Evolutionary conservation across 2,329 filamentous ascomycete genomes (phyloP), one percentile per base, ranked within the genome.

Genomic region (Xylariaceae sp.): DNA sequence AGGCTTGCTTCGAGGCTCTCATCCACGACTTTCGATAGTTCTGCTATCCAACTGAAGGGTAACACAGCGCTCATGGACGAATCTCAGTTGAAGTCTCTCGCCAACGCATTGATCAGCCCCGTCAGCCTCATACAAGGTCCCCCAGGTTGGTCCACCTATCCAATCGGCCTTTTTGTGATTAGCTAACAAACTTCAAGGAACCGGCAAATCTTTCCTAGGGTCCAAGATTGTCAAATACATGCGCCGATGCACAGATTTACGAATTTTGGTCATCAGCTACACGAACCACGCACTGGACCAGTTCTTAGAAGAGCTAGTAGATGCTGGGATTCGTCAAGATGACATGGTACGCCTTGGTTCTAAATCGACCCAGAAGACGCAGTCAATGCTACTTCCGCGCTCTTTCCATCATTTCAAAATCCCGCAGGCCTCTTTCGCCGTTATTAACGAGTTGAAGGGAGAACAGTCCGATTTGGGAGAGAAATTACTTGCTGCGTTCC

Each of bases 201-300:
- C 83, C 0, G 85, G 85, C 2, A 89, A 89, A 48, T 86, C 82
- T 0, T 87, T 86, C 50, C 73, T 86, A 3, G 85, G 85, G 0
- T 78, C 83, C 0, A 61, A 83, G 2, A 64, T 81, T 1, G 73
- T 76, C 0, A 79, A 80, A 38, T 57, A 67, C 0, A 55, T 88
- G 0, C 60, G 78, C 17, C 53, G 73, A 1, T 51, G 67, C 7
- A 76, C 73, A 0, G 17, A 49, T 0, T 64, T 74, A 19, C 74
- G 59, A 0, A 74, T 88, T 0, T 64, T 89, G 0, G 74, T 88
- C 0, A 59, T 85, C 2, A 79, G 74, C 15, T 87, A 79, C 44
- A 87, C 81, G 0, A 83, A 85, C 38, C 81, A 84, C 46, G 78
- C 79, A 0, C 61, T 82, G 0, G 78, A 83, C 37, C 71, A 87